Conservation (phyloP, 768 basidiomycete species). For the Suillus brevipes region DNA sequence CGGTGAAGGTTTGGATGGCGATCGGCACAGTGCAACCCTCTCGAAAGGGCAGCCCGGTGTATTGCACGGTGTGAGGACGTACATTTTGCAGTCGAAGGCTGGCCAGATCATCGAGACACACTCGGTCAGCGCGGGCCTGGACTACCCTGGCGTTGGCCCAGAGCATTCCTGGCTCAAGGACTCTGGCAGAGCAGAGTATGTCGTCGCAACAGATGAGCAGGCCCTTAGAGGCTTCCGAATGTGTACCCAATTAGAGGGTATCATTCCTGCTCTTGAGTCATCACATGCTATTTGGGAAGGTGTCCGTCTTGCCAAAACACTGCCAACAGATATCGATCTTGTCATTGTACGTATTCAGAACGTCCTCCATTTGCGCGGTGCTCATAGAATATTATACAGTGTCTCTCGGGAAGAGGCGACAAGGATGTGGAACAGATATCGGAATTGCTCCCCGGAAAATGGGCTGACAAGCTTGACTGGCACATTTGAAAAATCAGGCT, state of each 20-base stretch:
- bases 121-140: constrained; percentile 93
- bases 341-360: constrained; percentile 71
- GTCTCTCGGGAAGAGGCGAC: constrained; percentile 92
- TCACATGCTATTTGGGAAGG: constrained; percentile 96
- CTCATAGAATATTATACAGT: constrained; percentile 44
- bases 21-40: constrained; percentile 90
- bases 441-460: constrained; percentile 86
- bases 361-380: not conserved
- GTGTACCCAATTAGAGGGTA: constrained; percentile 91
- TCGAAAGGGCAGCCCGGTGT: constrained; percentile 91
- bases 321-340: constrained; percentile 83
- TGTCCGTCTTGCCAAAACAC: constrained; percentile 76
- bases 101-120: constrained; percentile 98
- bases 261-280: constrained; percentile 96
- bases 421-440: constrained; percentile 98
- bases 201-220: constrained; percentile 91
- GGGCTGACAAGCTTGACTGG: constrained; percentile 95
- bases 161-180: constrained; percentile 99
- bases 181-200: constrained; percentile 89
- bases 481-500: constrained; percentile 49
- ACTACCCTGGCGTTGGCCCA: constrained; percentile 97
- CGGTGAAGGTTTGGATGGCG: constrained; percentile 89
- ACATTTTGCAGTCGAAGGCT: constrained; percentile 82
- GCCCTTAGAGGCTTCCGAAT: constrained; percentile 90
- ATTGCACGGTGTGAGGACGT: constrained; percentile 93